Conservation (phyloP, 1,284 basidiomycete species). For the Tilletiopsis washingtonensis region DNA sequence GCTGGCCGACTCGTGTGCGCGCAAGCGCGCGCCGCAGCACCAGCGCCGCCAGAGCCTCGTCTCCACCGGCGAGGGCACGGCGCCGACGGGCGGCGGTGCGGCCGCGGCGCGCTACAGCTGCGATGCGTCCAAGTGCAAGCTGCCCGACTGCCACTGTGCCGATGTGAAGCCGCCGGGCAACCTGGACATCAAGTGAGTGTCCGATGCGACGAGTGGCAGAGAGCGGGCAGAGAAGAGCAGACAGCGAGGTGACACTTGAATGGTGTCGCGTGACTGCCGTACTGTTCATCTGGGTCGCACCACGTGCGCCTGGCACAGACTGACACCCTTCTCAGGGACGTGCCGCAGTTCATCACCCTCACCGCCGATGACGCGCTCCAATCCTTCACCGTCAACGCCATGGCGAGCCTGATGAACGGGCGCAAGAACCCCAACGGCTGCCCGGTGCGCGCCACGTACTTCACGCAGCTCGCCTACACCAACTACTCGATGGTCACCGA, state of each 20-base stretch:
- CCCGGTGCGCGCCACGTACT: slow-evolving; percentile 51
- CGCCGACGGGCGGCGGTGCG: slow-evolving; percentile 19
- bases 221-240: no score
- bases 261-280: no score
- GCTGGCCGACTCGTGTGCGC: slow-evolving; percentile 19
- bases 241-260: no score
- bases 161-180: slow-evolving; percentile 37
- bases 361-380: slow-evolving; percentile 57
- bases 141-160: slow-evolving; percentile 35
- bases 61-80: slow-evolving; percentile 23
- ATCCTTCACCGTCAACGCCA: slow-evolving; percentile 62
- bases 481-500: slow-evolving; percentile 71
- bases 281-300: no score
- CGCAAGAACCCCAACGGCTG: slow-evolving; percentile 79
- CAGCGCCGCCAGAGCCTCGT: slow-evolving; percentile 12
- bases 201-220: no score
- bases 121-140: slow-evolving; percentile 27
- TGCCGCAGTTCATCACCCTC: slow-evolving; percentile 36
- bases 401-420: slow-evolving; percentile 67
- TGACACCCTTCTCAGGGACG: slow-evolving; percentile 7
- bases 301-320: not conserved
- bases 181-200: slow-evolving; percentile 18
- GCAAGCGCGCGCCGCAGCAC: slow-evolving; percentile 9
- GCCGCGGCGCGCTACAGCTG: slow-evolving; percentile 36
- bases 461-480: slow-evolving; percentile 58